phyloP scores from a whole-genome alignment of 2,329 filamentous ascomycete species.

The Atkinsonella texensis region DNA sequence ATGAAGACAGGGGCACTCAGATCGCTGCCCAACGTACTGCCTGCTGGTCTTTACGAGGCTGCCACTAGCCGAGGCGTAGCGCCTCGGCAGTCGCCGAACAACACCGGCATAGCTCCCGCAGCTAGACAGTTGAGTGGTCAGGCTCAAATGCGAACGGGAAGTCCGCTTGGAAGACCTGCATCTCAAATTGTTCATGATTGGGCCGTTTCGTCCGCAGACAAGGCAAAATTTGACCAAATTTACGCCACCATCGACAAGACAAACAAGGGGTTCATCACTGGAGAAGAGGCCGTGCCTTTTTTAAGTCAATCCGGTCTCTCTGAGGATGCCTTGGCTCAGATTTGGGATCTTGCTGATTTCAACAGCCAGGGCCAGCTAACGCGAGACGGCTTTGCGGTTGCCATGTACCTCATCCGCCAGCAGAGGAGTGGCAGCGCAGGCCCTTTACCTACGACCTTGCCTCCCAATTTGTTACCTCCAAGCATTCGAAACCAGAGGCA shows the following conservation, averaged over 20 bases:
- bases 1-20: constrained; percentile 76
- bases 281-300: constrained; percentile 88
- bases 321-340: constrained; percentile 81
- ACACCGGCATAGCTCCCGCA: constrained; percentile 51
- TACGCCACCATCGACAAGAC: constrained; percentile 74
- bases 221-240: constrained; percentile 75
- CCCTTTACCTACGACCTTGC: constrained; percentile 63
- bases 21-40: constrained; percentile 66
- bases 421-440: constrained; percentile 58
- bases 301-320: constrained; percentile 84
- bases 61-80: constrained; percentile 54
- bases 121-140: constrained; percentile 73
- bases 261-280: constrained; percentile 73
- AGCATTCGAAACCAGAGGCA: constrained; percentile 55
- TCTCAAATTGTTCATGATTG: constrained; percentile 49
- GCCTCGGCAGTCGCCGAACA: constrained; percentile 37
- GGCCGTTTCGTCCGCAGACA: constrained; percentile 73
- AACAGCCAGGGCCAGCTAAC: constrained; percentile 77
- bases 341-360: constrained; percentile 95
- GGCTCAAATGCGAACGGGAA: constrained; percentile 49
- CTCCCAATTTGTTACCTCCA: constrained; percentile 72
- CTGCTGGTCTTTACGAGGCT: constrained; percentile 79
- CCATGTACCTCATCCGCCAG: constrained; percentile 92
- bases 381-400: constrained; percentile 87
- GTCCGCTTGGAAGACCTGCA: constrained; percentile 40